Evolutionary conservation across 192 early-diverging fungal species (phyloP).

Genomic region (Gryganskiella cystojenkinii): DNA sequence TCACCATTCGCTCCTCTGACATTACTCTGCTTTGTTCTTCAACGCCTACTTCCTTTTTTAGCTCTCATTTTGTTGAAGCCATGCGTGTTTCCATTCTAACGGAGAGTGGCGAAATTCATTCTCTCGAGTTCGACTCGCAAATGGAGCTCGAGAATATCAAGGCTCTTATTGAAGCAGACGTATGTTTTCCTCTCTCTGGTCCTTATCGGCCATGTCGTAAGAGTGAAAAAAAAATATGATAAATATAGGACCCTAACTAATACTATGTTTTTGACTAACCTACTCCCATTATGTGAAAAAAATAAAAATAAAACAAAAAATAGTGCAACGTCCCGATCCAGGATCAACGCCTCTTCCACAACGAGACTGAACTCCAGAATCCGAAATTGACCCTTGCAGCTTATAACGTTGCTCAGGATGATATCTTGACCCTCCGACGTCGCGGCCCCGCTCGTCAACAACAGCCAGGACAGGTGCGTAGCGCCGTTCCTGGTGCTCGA

Average conservation of each 20-base stretch:
- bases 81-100: constrained; percentile 74
- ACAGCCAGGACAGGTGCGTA: too few relatives aligned
- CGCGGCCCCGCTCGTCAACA: too few relatives aligned
- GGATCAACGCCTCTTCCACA: constrained; percentile 73
- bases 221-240: too few relatives aligned
- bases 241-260: too few relatives aligned
- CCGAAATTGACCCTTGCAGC: constrained; percentile 70
- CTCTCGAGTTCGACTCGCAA: constrained; percentile 75
- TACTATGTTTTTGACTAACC: constrained; percentile 1
- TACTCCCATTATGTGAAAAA: neutral
- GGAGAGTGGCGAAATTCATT: constrained; percentile 67
- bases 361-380: constrained; percentile 71
- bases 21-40: too few relatives aligned
- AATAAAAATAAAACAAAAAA: too few relatives aligned
- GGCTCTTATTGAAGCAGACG: constrained; percentile 86
- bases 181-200: too few relatives aligned
- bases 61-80: too few relatives aligned
- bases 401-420: constrained; percentile 75
- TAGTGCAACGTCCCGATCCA: constrained; percentile 72
- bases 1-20: too few relatives aligned
- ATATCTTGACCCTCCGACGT: constrained; percentile 75
- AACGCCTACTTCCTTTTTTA: too few relatives aligned
- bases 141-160: constrained; percentile 82
- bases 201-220: too few relatives aligned
- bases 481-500: too few relatives aligned